Percentiles rank a stretch among this genome's conserved stretches.
phyloP scores from a whole-genome alignment of 1,284 basidiomycete genomes.

The Pyrrhoderma lamaoense region DNA sequence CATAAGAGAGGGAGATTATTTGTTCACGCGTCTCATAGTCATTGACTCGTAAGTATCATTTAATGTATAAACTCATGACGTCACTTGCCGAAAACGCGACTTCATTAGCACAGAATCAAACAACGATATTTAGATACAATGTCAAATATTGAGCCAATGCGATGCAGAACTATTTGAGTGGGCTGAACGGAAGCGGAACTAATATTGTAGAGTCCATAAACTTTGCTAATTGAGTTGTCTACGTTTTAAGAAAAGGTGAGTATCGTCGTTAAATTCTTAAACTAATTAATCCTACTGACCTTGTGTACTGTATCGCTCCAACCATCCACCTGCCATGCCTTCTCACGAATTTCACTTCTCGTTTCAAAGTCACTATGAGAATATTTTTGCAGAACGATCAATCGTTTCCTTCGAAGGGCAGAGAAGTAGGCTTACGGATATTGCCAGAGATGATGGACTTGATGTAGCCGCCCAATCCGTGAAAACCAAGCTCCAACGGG shows the following conservation, averaged over 20 bases:
- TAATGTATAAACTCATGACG: not conserved
- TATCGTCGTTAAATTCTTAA: no score
- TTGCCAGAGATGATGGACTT: conserved; percentile 93
- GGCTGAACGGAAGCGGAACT: conserved; percentile 68
- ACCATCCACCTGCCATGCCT: conserved; percentile 87
- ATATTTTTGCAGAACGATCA: conserved; percentile 14
- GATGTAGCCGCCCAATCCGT: conserved; percentile 83
- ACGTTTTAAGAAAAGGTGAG: no score
- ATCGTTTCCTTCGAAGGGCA: not conserved
- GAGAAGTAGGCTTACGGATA: conserved; percentile 59
- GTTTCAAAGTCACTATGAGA: conserved; percentile 61
- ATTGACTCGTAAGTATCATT: not conserved
- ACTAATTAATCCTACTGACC: conserved; percentile 35
- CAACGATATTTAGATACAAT: no score
- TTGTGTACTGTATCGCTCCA: conserved; percentile 94
- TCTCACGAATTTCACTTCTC: conserved; percentile 76
- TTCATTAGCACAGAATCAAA: no score
- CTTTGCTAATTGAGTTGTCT: conserved; percentile 75
- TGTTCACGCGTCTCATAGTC: not conserved
- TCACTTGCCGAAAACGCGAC: not conserved
- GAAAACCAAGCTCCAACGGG: conserved; percentile 94
- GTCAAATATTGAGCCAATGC: no score
- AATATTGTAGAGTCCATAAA: conserved; percentile 76
- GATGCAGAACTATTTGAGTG: conserved; percentile 51
- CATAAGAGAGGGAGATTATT: not conserved